Evolutionary conservation across 2,329 filamentous ascomycete species (phyloP).

Genomic region (Cryphonectria parasitica): DNA sequence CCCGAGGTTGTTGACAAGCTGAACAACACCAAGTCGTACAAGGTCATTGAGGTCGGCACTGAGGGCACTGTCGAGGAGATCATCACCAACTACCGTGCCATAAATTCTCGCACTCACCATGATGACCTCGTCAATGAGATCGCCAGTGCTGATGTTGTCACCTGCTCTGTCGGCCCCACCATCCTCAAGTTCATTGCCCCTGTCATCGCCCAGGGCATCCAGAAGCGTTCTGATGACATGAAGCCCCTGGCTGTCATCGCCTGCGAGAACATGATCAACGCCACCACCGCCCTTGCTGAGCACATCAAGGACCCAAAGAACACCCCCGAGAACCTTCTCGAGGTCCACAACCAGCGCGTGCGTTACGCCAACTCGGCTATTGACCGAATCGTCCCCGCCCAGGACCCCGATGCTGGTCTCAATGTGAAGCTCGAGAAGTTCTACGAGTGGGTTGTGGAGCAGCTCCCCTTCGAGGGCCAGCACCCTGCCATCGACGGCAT

Average conservation of each 20-base stretch:
- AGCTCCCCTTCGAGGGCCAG: conserved; percentile 76
- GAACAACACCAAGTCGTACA: conserved; percentile 77
- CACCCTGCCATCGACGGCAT: conserved; percentile 82
- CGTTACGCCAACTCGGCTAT: conserved; percentile 97
- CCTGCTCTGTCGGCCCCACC: conserved; percentile 95
- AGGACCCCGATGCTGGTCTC: conserved; percentile 77
- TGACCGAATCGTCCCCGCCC: conserved; percentile 95
- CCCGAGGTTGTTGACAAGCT: conserved; percentile 79
- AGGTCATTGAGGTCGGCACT: conserved; percentile 88
- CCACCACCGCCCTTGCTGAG: conserved; percentile 82
- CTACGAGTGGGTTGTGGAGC: conserved; percentile 97
- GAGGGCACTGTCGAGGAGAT: conserved; percentile 79
- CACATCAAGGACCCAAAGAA: conserved; percentile 78
- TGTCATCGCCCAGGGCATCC: conserved; percentile 92
- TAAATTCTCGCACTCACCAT: conserved; percentile 91
- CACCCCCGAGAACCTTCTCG: conserved; percentile 69
- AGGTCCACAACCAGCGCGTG: conserved; percentile 72
- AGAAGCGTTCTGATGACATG: conserved; percentile 65
- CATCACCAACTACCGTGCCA: conserved; percentile 94
- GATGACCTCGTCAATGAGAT: conserved; percentile 83
- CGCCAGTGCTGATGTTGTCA: conserved; percentile 84
- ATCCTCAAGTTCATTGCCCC: conserved; percentile 96
- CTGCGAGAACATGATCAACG: conserved; percentile 96
- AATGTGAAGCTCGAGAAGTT: conserved; percentile 98
- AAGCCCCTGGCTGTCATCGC: conserved; percentile 89